A percentile compares a stretch with the other conserved stretches of the same genome.
phyloP scores from a whole-genome alignment of 306 rosid genomes.

The Coriaria nepalensis region DNA sequence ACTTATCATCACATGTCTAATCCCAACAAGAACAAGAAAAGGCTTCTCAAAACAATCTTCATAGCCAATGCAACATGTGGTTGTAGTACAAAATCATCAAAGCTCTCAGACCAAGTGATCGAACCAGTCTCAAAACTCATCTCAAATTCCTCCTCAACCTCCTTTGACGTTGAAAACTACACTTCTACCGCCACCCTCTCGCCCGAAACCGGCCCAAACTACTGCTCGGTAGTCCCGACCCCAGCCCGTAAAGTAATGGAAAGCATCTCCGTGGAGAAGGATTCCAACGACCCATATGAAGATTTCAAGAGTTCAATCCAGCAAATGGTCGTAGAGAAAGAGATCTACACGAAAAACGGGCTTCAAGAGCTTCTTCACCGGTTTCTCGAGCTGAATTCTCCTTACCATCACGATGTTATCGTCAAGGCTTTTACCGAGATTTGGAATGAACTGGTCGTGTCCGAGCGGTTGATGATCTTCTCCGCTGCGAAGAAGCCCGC shows the following conservation, averaged over 20 bases:
- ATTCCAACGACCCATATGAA: conserved; percentile 69
- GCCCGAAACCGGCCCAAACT: neutral
- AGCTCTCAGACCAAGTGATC: conserved; percentile 5
- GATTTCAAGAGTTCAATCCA: conserved; percentile 81
- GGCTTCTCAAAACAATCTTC: neutral
- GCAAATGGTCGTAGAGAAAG: conserved; percentile 75
- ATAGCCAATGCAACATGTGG: conserved; percentile 2
- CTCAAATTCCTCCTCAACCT: neutral
- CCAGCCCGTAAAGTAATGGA: conserved; percentile 10
- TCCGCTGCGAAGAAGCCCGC: neutral
- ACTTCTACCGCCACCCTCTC: conserved; percentile 5
- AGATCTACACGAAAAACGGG: conserved; percentile 55
- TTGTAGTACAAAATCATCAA: neutral
- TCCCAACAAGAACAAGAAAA: neutral
- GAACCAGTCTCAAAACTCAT: neutral
- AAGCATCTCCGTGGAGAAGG: conserved; percentile 75
- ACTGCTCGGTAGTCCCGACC: neutral
- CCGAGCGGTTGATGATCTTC: conserved; percentile 18
- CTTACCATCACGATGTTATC: conserved; percentile 54
- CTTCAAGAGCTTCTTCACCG: conserved; percentile 69
- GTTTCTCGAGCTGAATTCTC: conserved; percentile 73
- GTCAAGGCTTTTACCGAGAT: conserved; percentile 75
- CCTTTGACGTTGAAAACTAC: conserved; percentile 7
- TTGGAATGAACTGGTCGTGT: conserved; percentile 52
- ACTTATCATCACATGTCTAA: neutral